Evolutionary conservation across 2,329 filamentous ascomycete genomes (phyloP), one percentile per base, ranked within the genome.

Genomic region (Hypoxylon sp.): DNA sequence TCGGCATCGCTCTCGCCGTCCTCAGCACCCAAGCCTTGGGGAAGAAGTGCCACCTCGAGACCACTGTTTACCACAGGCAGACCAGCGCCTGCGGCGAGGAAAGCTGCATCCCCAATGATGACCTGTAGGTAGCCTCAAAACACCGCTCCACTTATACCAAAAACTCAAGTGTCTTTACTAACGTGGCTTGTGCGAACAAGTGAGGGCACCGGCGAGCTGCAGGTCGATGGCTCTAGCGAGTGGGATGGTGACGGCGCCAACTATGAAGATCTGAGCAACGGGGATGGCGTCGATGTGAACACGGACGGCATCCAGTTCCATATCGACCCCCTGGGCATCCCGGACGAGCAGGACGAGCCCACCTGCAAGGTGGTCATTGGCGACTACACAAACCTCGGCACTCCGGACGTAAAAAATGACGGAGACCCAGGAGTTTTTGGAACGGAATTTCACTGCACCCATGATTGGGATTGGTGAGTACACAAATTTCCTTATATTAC

Each of bases 241-340:
- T 57, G 55, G 55, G 13, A 57, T 7, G 55, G 55, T 26, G 19
- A 57, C 10, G 55, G 55, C 46, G 37, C 55, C 46, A 46, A 20
- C 55, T 57, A 57, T 37, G 55, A 57, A 17, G 51, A 50, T 1
- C 24, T 57, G 26, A 51, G 37, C 46, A 57, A 57, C 26, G 55
- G 55, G 24, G 32, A 57, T 3, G 55, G 55, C 47, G 47, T 59
- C 10, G 56, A 59, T 28, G 56, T 59, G 6, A 30, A 59, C 7
- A 22, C n/a, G 1, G 41, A 13, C 30, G 56, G 56, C 30, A 41
- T 59, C 30, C 39, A 53, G 41, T 59, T 59, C 49, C 56, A 59
- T 22, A 59, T 59, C 22, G 49, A 59, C 32, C 1, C 48, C 4
- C 30, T 59, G 3, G 48, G 56, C 22, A 41, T 53, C n/a, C 56